Percentiles rank a stretch among this genome's conserved stretches.
Conservation (phyloP, 2,329 filamentous ascomycete genomes). For the Ceratocystis cubensis region DNA sequence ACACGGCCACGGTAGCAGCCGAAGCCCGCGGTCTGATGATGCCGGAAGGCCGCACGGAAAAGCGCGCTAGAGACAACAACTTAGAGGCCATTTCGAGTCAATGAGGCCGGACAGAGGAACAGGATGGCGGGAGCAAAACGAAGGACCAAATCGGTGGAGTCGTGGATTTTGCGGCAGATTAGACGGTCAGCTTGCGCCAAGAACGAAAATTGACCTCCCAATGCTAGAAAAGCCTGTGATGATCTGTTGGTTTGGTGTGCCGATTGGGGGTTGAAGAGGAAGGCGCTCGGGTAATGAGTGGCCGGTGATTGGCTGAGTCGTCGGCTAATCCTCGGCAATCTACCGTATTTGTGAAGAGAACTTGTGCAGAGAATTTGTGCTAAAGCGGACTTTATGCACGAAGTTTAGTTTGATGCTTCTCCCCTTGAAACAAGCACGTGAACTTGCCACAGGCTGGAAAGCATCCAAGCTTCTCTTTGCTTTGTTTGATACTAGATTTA, state of each 20-base stretch:
- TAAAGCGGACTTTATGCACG: neutral
- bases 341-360: too few relatives aligned
- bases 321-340: neutral
- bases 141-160: neutral
- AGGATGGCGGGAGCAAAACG: neutral
- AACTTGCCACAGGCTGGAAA: neutral
- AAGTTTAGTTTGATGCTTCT: neutral
- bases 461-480: conserved; percentile 2
- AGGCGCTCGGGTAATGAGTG: conserved; percentile 3
- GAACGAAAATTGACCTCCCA: neutral
- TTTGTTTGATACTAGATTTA: neutral
- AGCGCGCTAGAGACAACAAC: conserved; percentile 61
- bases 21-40: conserved; percentile 52
- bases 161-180: neutral
- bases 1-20: conserved; percentile 45
- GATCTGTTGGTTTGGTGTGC: neutral
- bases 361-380: neutral
- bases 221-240: neutral
- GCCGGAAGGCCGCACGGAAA: conserved; percentile 42
- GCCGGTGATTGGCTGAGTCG: neutral
- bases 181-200: neutral
- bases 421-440: neutral
- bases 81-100: conserved; percentile 63
- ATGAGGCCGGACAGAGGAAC: neutral
- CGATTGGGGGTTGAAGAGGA: neutral